Evolutionary conservation across 176 grass and related monocot genomes (phyloP), one percentile per base, ranked within the genome.

Genomic region (Bolboschoenus planiculmis): DNA sequence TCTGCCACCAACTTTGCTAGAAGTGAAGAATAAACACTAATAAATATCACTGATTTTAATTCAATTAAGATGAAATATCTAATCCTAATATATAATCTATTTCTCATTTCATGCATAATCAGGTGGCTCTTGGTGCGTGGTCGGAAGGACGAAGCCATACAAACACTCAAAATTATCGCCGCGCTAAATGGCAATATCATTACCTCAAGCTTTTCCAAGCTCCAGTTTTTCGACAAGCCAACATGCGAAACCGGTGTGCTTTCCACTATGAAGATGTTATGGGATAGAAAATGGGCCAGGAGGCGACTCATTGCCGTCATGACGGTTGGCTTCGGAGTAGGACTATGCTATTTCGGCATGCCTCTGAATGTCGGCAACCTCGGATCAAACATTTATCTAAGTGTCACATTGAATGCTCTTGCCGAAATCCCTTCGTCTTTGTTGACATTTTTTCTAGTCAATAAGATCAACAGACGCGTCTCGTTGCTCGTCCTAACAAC

Each of bases 281-380:
- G 85, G 84, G 85, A 85, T 59, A 89, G 85, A 16, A 90, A 76
- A 57, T 97, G 95, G 95, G 90, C 90, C 29, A 37, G 89, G 4
- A 87, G 85, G 78, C 61, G 95, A 44, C 71, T 97, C 30, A 57
- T 74, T 62, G 87, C 79, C 31, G 90, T 91, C 84, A 94, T 93
- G 90, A 84, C 66, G 10, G 72, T 36, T 0, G 62, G 90, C 78
- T 93, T 97, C 72, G 95, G 95, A 34, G 73, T 97, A 43, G 95
- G 95, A 8, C 84, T 87, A 64, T 81, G 91, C 65, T 97, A 97
- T 83, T 97, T 85, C 65, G 92, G 95, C 20, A 93, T 97, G 95
- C 95, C 92, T 34, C 85, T 97, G 43, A 97, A 97, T 85, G 87
- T 97, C 18, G 95, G 95, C 35, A 97, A 86, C 87, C 46, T 97